A percentile compares a stretch with the other conserved stretches of the same genome.
Evolutionary conservation across 176 grass and related monocot genomes (phyloP).

Genomic region (Leersia perrieri): DNA sequence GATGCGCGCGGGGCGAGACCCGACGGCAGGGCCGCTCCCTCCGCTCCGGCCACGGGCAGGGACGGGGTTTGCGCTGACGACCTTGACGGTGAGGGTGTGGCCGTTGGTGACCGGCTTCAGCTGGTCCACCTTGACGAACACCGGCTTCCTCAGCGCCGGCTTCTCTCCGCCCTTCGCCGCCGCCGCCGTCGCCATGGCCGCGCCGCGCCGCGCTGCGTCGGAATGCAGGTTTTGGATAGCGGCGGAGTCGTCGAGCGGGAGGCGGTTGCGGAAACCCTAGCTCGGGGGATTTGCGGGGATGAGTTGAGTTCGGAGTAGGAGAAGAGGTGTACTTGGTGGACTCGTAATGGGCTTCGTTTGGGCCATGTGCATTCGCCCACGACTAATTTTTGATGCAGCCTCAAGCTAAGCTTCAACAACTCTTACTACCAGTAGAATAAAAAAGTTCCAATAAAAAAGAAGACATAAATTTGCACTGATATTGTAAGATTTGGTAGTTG

Average conservation of each 20-base stretch:
- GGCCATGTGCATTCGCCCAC: too few relatives aligned
- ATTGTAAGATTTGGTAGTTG: too few relatives aligned
- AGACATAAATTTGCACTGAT: too few relatives aligned
- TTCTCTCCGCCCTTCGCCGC: constrained; percentile 14
- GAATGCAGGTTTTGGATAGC: neutral
- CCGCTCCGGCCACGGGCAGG: neutral
- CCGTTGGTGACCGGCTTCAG: constrained; percentile 10
- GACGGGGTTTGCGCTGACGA: constrained; percentile 16
- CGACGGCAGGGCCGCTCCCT: neutral
- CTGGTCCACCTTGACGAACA: constrained; percentile 28
- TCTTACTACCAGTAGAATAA: too few relatives aligned
- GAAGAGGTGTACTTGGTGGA: neutral
- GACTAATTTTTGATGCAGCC: too few relatives aligned
- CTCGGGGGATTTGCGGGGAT: neutral
- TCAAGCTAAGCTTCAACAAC: too few relatives aligned
- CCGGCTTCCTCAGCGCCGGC: constrained; percentile 31
- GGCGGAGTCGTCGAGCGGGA: neutral
- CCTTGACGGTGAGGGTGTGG: constrained; percentile 27
- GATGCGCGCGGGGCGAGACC: neutral
- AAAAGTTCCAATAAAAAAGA: too few relatives aligned
- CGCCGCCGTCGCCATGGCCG: constrained; percentile 3
- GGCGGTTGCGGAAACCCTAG: neutral
- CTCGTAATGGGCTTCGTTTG: neutral
- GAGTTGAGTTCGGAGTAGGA: neutral
- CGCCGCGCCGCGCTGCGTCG: neutral